Evolutionary conservation across 345 rosid genomes (phyloP), one percentile per base, ranked within the genome.

Genomic region (Eutrema yunnanense): DNA sequence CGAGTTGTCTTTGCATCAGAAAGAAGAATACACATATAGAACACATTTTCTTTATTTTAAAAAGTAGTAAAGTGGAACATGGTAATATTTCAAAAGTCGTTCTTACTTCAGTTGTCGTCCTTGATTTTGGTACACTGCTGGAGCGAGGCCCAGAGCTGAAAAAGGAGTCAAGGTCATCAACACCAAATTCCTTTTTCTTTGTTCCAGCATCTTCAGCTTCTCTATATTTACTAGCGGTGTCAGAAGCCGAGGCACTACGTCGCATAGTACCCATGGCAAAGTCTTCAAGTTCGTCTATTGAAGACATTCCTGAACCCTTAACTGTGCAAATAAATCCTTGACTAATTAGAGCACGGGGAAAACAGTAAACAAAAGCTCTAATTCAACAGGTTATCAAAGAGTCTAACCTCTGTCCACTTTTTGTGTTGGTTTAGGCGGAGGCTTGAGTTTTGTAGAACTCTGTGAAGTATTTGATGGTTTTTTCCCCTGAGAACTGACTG

Each of bases 51-150:
- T 53, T 46, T 36, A 22, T 9, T 42, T 0, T 30, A 56, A 22
- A n/a, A 41, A 9, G 41, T 9, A 40, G 55, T 53, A 47, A 54
- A 6, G 11, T 46, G 10, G 40, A 65, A 57, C 32, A 34, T 65
- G 44, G 43, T 36, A 34, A 55, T 11, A 47, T 43, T 34, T 33
- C 0, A 3, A 59, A 51, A 16, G 53, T 51, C 13, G 40, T 73
- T 69, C 85, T 83, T 81, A 93, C 97, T 74, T 26, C 78, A 71
- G 82, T 67, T 49, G 81, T 22, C 14, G 84, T 56, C 77, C 92
- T 86, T 55, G 87, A 82, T 74, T 81, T 86, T 37, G 98, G 98
- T 19, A 73, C 92, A 80, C 92, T 93, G 75, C 80, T 86, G 72
- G 98, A 89, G 42, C 87, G 83, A 72, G 74, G 72, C 69, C 82